phyloP scores from a whole-genome alignment of 2,329 filamentous ascomycete genomes.

The Dissoconium aciculare region DNA sequence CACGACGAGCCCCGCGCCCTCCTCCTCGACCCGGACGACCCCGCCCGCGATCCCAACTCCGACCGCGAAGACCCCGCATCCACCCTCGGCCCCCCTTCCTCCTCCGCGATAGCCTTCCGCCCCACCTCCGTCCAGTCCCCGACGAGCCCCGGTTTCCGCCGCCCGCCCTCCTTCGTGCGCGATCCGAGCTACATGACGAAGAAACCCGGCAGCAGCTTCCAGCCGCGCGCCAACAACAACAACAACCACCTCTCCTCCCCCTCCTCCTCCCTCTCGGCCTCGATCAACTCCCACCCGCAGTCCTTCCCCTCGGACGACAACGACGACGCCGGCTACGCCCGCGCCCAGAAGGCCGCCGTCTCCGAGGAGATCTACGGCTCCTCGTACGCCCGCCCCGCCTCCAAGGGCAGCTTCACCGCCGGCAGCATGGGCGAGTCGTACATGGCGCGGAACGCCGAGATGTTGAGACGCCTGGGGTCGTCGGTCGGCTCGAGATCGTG shows the following conservation, averaged over 20 bases:
- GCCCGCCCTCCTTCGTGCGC: conserved; percentile 18
- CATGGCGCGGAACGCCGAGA: conserved; percentile 23
- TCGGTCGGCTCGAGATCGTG: no score
- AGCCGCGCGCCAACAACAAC: no score
- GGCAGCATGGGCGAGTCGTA: conserved; percentile 23
- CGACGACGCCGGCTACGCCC: conserved; percentile 13
- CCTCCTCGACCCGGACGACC: conserved; percentile 7
- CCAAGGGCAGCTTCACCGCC: conserved; percentile 15
- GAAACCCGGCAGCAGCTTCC: no score
- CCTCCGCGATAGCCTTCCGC: conserved; percentile 14
- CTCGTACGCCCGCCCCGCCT: conserved; percentile 10
- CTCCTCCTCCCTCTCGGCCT: no score
- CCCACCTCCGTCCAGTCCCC: conserved; percentile 19
- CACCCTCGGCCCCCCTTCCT: no score
- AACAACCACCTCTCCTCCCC: no score
- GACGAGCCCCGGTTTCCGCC: conserved; percentile 21
- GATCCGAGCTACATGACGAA: no score
- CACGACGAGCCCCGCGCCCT: conserved; percentile 11
- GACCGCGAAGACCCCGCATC: no score
- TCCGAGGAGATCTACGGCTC: conserved; percentile 17
- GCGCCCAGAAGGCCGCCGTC: conserved; percentile 13
- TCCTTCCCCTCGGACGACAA: no score
- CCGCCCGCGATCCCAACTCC: no score
- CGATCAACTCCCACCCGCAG: no score
- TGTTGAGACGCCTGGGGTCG: no score